Conservation (phyloP, 768 basidiomycete species). For the Nidularia sp. region DNA sequence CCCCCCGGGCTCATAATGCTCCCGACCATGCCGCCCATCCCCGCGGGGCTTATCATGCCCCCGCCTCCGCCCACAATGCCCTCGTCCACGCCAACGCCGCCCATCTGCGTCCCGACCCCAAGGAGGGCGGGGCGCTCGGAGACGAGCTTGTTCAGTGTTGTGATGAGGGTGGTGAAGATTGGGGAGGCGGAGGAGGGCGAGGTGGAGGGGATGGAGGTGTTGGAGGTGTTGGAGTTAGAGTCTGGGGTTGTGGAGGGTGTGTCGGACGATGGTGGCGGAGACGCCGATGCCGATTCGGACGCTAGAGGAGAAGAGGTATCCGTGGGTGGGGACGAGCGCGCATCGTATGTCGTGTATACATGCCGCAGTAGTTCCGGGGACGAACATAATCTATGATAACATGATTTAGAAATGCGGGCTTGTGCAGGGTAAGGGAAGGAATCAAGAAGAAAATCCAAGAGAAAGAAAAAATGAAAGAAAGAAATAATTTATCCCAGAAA, state of each 20-base stretch:
- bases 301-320: no score
- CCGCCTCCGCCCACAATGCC: conserved; percentile 32
- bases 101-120: conserved; percentile 76
- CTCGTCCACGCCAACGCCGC: conserved; percentile 65
- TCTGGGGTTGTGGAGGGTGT: no score
- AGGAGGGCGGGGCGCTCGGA: conserved; percentile 87
- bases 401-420: no score
- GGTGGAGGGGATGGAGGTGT: background rate
- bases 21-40: conserved; percentile 45
- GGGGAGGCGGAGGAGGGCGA: conserved; percentile 57
- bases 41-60: conserved; percentile 60
- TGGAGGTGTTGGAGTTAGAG: no score
- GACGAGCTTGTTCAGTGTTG: conserved; percentile 79
- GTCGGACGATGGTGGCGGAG: no score
- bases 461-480: no score
- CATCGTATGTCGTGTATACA: conserved; percentile 76
- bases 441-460: no score
- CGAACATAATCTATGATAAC: conserved; percentile 55
- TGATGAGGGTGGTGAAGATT: conserved; percentile 73
- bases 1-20: conserved; percentile 65
- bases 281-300: no score
- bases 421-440: no score
- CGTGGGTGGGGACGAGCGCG: background rate
- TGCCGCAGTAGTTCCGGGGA: conserved; percentile 76
- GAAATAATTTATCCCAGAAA: no score